Evolutionary conservation across 148 eudicot species (phyloP), one percentile per base, ranked within the genome.

Genomic region (Cornus suecica): DNA sequence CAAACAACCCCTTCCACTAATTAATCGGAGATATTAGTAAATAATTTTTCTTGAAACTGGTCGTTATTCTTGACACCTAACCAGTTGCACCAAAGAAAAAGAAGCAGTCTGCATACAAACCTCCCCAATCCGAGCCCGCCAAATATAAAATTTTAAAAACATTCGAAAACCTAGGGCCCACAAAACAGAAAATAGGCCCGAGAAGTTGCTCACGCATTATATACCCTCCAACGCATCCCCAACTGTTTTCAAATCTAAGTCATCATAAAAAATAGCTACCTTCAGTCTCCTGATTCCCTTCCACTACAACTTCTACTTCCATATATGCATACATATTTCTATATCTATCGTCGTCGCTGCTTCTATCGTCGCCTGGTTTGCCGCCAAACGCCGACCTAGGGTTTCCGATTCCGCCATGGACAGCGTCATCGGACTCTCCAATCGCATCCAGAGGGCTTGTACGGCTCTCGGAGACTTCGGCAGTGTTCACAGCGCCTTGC

Each of bases 381-480:
- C 31, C 71, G 2, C 37, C 62, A 48, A 14, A 18, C 68, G 54
- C 26, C 68, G 54, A 42, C 30, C 73, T 31, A 68, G 74, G 79
- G 69, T 42, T 75, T 10, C 23, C 15, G 5, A 4, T 29, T 22
- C 66, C 32, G 64, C 68, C 34, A 86, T 90, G 94, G 81, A 90
- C 6, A 80, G 87, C 23, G 67, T 90, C 32, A 77, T 88, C 52
- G 80, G 79, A 8, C 80, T 88, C 8, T 82, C 82, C 1, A 87
- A 83, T 75, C 73, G 86, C 9, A 77, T 90, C 15, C 89, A 88
- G 67, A 78, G 70, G 58, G 88, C 83, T 7, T 90, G 83, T 42
- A 73, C 91, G 8, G 82, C 75, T 29, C 72, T 90, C 37, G 85
- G 83, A 28, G 90, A 88, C 37, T 61, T 73, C 51, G 86, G 77